These are phyloP conservation scores for Noccaea bulbosa DNA, from an alignment of 345 rosid genomes.

Conservation along the genomic window DNA sequence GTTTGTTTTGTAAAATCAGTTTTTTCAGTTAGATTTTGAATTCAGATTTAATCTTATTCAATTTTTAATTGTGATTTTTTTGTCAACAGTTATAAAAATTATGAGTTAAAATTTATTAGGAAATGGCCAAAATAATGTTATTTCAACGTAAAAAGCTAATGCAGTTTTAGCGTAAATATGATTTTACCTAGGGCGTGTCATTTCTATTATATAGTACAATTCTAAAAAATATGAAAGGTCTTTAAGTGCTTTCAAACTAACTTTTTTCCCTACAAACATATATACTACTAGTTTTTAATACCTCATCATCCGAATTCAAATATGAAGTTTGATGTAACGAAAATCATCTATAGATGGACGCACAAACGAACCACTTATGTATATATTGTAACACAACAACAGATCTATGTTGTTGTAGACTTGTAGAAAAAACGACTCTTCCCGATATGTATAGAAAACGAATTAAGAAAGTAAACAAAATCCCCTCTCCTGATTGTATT, in stretches of 20 bases:
- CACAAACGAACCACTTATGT: neutral
- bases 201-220: neutral
- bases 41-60: neutral
- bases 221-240: neutral
- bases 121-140: neutral
- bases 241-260: slow-evolving; percentile 2
- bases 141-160: neutral
- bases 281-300: neutral
- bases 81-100: neutral
- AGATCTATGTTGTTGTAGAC: no score
- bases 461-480: neutral
- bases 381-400: slow-evolving; percentile 8
- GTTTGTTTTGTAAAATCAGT: neutral
- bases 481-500: neutral
- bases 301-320: neutral
- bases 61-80: neutral
- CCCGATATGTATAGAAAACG: neutral
- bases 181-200: neutral
- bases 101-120: neutral
- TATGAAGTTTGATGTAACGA: neutral
- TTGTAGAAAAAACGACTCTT: neutral
- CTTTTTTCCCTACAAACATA: neutral
- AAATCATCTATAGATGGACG: neutral
- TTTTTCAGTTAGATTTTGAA: neutral
- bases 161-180: neutral